Conservation (phyloP, 805 yeast genomes). For the Zygosaccharomyces bisporus region DNA sequence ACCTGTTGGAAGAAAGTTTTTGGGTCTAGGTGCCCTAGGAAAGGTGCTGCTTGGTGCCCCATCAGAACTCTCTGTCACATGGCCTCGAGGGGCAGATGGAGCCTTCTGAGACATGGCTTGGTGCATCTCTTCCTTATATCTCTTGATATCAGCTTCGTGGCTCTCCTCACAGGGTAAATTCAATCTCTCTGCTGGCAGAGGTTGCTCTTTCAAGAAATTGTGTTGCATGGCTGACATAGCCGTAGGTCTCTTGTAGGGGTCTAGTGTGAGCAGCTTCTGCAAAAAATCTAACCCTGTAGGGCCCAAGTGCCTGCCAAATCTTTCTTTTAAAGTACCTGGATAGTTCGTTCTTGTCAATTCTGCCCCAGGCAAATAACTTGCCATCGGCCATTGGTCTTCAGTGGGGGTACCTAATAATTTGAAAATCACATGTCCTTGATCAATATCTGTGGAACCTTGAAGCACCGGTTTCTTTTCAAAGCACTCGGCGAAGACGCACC, state of each 20-base stretch:
- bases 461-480: slow-evolving; percentile 77
- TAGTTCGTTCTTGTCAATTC: slow-evolving; percentile 38
- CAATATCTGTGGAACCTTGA: slow-evolving; percentile 80
- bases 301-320: slow-evolving; percentile 43
- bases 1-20: slow-evolving; percentile 13
- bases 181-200: slow-evolving; percentile 58
- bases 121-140: slow-evolving; percentile 45
- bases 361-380: slow-evolving; percentile 49
- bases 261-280: slow-evolving; percentile 56
- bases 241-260: slow-evolving; percentile 71
- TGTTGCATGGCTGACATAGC: slow-evolving; percentile 76
- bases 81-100: slow-evolving; percentile 36
- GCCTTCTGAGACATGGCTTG: slow-evolving; percentile 34
- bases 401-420: slow-evolving; percentile 78
- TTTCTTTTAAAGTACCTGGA: slow-evolving; percentile 44
- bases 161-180: slow-evolving; percentile 73
- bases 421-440: slow-evolving; percentile 82
- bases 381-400: slow-evolving; percentile 57
- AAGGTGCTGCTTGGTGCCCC: neutral
- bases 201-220: slow-evolving; percentile 61
- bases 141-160: slow-evolving; percentile 79
- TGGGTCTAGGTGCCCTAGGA: slow-evolving; percentile 13
- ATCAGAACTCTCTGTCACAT: slow-evolving; percentile 19
- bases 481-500: slow-evolving; percentile 92
- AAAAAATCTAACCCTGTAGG: slow-evolving; percentile 52